Percentiles rank a stretch among this genome's conserved stretches.
phyloP scores from a whole-genome alignment of 2,329 filamentous ascomycete genomes.

The Fusarium piperis region DNA sequence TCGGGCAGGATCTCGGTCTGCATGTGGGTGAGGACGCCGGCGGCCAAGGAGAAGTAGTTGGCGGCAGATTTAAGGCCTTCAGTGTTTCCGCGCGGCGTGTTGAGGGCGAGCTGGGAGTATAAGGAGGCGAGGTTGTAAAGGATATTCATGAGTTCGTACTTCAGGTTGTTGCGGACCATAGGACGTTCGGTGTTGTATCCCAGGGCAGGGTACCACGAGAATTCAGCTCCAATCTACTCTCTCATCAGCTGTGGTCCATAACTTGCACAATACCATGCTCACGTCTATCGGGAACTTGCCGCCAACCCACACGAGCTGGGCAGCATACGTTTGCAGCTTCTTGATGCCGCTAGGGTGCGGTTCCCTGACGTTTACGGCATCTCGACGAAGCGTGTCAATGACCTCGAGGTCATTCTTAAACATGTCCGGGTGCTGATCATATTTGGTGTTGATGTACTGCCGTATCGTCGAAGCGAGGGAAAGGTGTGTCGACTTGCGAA shows the following conservation, averaged over 20 bases:
- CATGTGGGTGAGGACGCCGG: constrained; percentile 84
- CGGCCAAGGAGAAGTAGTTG: constrained; percentile 88
- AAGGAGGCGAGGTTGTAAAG: constrained; percentile 93
- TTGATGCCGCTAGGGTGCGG: constrained; percentile 86
- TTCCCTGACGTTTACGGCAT: constrained; percentile 90
- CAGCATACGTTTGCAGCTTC: constrained; percentile 91
- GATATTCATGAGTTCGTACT: constrained; percentile 90
- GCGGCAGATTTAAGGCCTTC: constrained; percentile 90
- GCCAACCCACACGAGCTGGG: constrained; percentile 90
- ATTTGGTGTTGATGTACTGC: constrained; percentile 96
- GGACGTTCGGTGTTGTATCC: constrained; percentile 88
- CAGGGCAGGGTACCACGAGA: constrained; percentile 93
- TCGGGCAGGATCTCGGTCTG: constrained; percentile 82
- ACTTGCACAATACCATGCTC: constrained; percentile 18
- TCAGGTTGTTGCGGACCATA: constrained; percentile 71
- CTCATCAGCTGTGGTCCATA: not conserved
- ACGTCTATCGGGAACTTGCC: constrained; percentile 98
- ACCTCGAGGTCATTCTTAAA: constrained; percentile 86
- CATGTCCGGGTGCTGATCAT: constrained; percentile 98
- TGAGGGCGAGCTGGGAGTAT: constrained; percentile 90
- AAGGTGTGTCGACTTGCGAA: constrained; percentile 83
- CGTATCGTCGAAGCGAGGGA: constrained; percentile 85
- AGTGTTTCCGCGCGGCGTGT: constrained; percentile 77
- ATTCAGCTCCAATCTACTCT: constrained; percentile 85
- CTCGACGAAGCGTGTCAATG: constrained; percentile 83